phyloP scores from a whole-genome alignment of 1,284 basidiomycete species.

The Tilletiaria anomala region DNA sequence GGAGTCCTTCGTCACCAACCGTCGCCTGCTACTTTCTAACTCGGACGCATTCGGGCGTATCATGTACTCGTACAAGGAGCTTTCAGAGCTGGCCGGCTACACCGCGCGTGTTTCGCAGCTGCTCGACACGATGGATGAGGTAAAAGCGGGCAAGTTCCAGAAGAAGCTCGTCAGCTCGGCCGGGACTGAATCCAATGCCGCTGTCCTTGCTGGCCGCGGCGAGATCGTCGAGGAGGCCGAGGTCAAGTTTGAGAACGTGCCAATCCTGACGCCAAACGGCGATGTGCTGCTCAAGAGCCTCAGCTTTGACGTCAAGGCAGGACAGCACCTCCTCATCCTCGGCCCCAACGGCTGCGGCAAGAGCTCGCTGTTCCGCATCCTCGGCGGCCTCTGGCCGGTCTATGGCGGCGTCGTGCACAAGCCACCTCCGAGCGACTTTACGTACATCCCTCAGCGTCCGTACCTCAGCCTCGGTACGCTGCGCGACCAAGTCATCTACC shows the following conservation, averaged over 20 bases:
- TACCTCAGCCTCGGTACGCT: conserved; percentile 76
- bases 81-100: conserved; percentile 89
- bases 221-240: conserved; percentile 48
- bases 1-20: conserved; percentile 68
- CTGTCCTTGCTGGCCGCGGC: conserved; percentile 68
- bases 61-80: conserved; percentile 88
- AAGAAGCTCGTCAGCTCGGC: conserved; percentile 63
- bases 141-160: conserved; percentile 69
- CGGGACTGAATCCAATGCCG: conserved; percentile 60
- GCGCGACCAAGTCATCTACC: conserved; percentile 71
- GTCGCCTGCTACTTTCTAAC: conserved; percentile 61
- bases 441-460: conserved; percentile 87
- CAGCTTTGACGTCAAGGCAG: conserved; percentile 76
- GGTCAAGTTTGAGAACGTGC: conserved; percentile 81
- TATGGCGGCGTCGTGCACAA: conserved; percentile 90
- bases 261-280: conserved; percentile 89
- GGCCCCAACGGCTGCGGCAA: conserved; percentile 55
- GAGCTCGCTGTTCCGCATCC: conserved; percentile 64
- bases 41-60: conserved; percentile 50
- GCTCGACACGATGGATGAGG: conserved; percentile 79
- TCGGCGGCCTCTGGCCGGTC: conserved; percentile 93
- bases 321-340: conserved; percentile 49
- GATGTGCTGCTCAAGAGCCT: conserved; percentile 65
- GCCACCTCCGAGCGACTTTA: conserved; percentile 74
- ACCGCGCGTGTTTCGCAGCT: conserved; percentile 78